Percentiles rank a stretch among this genome's conserved stretches.
phyloP scores from a whole-genome alignment of 106 monocot species.

The Agapanthus africanus region DNA sequence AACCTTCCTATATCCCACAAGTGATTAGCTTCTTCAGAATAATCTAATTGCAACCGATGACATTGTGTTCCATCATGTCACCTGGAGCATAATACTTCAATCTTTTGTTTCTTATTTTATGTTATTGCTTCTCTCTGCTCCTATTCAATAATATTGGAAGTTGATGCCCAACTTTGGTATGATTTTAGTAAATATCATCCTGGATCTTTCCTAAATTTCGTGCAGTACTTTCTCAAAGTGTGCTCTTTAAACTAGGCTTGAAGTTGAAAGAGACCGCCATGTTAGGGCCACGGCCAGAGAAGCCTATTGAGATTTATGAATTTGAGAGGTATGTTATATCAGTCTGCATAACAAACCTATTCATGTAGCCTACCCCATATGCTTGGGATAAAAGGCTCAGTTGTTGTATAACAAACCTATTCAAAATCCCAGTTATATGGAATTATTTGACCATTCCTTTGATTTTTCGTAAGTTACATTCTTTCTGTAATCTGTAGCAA shows the following conservation, averaged over 20 bases:
- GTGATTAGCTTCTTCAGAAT: background rate
- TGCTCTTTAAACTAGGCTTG: slow-evolving; percentile 33
- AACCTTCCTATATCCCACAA: background rate
- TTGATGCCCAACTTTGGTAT: background rate
- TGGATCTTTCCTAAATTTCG: background rate
- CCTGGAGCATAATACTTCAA: no score
- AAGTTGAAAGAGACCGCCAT: slow-evolving; percentile 79
- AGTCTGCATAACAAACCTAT: no score
- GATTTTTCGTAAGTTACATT: background rate
- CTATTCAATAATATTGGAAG: background rate
- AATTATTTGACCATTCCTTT: background rate
- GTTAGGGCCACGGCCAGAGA: slow-evolving; percentile 73
- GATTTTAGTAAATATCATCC: background rate
- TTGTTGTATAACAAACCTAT: no score
- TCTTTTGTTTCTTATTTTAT: no score
- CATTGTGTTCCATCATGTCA: background rate
- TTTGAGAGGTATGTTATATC: slow-evolving; percentile 67
- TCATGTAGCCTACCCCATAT: no score
- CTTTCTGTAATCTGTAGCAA: background rate
- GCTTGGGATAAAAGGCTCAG: no score
- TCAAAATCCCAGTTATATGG: background rate
- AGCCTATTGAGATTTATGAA: slow-evolving; percentile 95
- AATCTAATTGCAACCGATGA: background rate
- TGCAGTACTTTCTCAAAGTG: background rate
- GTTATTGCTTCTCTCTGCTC: no score